Evolutionary conservation across 371 early-diverging fungal species (phyloP).

Genomic region (Actinomortierella ambigua): DNA sequence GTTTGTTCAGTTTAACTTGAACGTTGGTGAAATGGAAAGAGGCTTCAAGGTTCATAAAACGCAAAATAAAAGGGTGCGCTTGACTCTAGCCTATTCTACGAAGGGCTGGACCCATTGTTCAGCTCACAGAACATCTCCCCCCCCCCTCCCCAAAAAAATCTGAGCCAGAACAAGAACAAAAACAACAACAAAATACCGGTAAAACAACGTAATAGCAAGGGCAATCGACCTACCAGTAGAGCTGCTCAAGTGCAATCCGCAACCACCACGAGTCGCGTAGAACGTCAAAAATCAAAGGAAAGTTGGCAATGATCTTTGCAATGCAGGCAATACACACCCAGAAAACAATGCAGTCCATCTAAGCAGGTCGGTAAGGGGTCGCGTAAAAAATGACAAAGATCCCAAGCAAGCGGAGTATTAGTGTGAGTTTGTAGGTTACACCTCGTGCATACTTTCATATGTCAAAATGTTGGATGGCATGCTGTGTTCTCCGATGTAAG

Average conservation of each 20-base stretch:
- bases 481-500: background rate
- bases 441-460: background rate
- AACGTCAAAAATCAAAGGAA: slow-evolving; percentile 10
- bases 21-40: too few relatives aligned
- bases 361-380: background rate
- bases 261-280: slow-evolving; percentile 16
- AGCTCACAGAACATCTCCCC: too few relatives aligned
- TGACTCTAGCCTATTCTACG: background rate
- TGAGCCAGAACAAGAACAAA: background rate
- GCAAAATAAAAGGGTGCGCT: background rate
- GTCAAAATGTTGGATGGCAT: background rate
- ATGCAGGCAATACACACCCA: slow-evolving; percentile 22
- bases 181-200: too few relatives aligned
- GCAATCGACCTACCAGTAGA: slow-evolving; percentile 27
- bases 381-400: background rate
- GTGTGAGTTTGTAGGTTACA: background rate
- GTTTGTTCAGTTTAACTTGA: background rate
- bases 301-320: slow-evolving; percentile 22
- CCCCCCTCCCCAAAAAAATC: too few relatives aligned
- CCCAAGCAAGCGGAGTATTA: background rate
- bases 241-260: slow-evolving; percentile 27
- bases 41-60: background rate
- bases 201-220: background rate
- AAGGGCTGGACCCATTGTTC: too few relatives aligned
- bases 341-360: slow-evolving; percentile 46